A percentile compares a stretch with the other conserved stretches of the same genome.
Conservation (phyloP, 2,329 filamentous ascomycete species). For the Aspergillus amoenus region DNA sequence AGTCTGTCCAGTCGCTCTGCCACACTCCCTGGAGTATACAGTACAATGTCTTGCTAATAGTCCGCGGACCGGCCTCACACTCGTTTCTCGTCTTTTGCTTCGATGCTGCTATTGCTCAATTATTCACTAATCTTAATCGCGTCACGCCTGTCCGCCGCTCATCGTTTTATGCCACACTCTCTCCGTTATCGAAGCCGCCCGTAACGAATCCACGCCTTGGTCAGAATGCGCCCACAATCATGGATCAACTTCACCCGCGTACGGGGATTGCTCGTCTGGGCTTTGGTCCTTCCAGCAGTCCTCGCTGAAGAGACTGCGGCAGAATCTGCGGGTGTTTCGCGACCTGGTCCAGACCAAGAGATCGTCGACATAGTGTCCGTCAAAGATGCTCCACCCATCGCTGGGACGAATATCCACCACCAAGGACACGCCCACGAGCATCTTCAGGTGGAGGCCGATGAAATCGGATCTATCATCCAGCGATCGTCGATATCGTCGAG, state of each 20-base stretch:
- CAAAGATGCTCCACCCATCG: slow-evolving; percentile 8
- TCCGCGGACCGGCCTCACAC: not conserved
- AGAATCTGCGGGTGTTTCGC: slow-evolving; percentile 1
- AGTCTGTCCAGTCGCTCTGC: slow-evolving; percentile 2
- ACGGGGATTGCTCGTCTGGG: not conserved
- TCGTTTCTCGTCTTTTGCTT: not conserved
- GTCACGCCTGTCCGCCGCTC: slow-evolving; percentile 1
- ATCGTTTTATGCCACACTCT: not conserved
- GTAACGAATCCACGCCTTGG: slow-evolving; percentile 4
- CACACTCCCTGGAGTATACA: not conserved
- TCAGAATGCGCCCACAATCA: slow-evolving; percentile 6
- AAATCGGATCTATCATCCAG: not conserved
- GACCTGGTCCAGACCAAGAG: slow-evolving; percentile 1
- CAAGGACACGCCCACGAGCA: not conserved
- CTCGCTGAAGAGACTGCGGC: not conserved
- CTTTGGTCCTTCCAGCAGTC: not conserved
- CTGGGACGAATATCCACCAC: not conserved
- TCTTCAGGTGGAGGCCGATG: not conserved
- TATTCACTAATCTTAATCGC: not conserved
- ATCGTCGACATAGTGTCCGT: slow-evolving; percentile 8
- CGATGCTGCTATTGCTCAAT: not conserved
- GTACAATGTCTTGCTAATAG: slow-evolving; percentile 5
- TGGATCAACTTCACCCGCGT: not conserved
- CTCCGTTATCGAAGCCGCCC: slow-evolving; percentile 4
- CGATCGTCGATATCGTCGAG: slow-evolving; percentile 6